A percentile compares a stretch with the other conserved stretches of the same genome.
phyloP scores from a whole-genome alignment of 805 yeast species.

The Pichia kluyveri region DNA sequence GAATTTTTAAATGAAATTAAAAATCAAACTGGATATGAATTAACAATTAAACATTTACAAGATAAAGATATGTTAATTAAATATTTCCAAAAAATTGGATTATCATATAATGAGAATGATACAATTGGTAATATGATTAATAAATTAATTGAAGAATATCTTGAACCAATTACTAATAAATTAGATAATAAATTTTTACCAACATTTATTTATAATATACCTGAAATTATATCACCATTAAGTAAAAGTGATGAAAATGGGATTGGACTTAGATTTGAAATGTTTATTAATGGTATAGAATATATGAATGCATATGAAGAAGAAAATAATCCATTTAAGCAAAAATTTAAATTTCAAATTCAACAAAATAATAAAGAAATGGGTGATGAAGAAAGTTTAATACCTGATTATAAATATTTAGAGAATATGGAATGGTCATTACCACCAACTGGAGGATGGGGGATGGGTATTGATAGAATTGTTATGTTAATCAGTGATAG shows the following conservation, averaged over 20 bases:
- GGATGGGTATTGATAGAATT: slow-evolving; percentile 85
- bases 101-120: not conserved
- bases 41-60: not conserved
- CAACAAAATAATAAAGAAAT: slow-evolving; percentile 45
- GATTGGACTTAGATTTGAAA: slow-evolving; percentile 51
- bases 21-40: slow-evolving; percentile 32
- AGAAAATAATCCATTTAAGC: slow-evolving; percentile 80
- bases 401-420: slow-evolving; percentile 67
- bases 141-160: slow-evolving; percentile 26
- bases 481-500: slow-evolving; percentile 67
- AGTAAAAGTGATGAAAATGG: slow-evolving; percentile 51
- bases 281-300: slow-evolving; percentile 74
- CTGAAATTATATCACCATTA: slow-evolving; percentile 76
- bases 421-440: slow-evolving; percentile 82
- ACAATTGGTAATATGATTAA: slow-evolving; percentile 17
- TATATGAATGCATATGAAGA: slow-evolving; percentile 93
- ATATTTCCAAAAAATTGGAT: not conserved
- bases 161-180: slow-evolving; percentile 54
- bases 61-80: not conserved
- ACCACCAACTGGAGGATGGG: slow-evolving; percentile 99
- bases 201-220: slow-evolving; percentile 73
- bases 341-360: slow-evolving; percentile 47
- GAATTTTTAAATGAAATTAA: slow-evolving; percentile 68
- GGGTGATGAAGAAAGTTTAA: slow-evolving; percentile 51
- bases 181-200: slow-evolving; percentile 32